Evolutionary conservation across 1,284 basidiomycete species (phyloP), one percentile per base, ranked within the genome.

Genomic region (Flammula alnicola): DNA sequence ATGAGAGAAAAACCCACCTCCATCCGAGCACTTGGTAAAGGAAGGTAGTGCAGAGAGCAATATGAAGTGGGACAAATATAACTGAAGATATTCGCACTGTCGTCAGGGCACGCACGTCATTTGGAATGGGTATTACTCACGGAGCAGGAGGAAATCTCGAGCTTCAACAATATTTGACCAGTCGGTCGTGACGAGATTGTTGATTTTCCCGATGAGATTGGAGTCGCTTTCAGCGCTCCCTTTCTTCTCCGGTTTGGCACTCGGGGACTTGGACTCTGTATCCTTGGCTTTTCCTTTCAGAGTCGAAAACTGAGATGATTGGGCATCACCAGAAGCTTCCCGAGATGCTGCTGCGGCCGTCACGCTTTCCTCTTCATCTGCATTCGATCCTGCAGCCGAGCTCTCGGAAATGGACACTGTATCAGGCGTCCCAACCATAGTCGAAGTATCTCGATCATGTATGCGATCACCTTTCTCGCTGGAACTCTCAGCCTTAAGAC

Each of bases 181-280:
- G 59, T 81, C 79, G 4, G 74, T 73, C 1, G 77, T 78, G 25
- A 77, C 65, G 14, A 78, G 60, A 41, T 84, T 86, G 57, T 85
- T 86, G 56, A 86, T 80, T 55, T 78, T 81, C 2, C 82, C 83
- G 9, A 75, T 71, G 19, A 82, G 59, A 43, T 78, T 76, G 3
- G 16, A 26, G n/a, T n/a, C n/a, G n/a, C 4, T 60, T 42, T 61
- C 52, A 30, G 58, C 59, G 26, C 46, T 42, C 26, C 47, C 52
- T 17, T 33, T 42, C 30, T 37, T 38, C 10, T 37, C 25, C 3
- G 10, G 9, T 37, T 48, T 25, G 14, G 35, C 16, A 14, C 26
- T 12, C 32, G 6, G 16, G 11, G 32, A 8, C 4, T 40, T 26
- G 11, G 22, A 29, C 5, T 35, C 27, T 20, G 9, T 27, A 10